phyloP scores from a whole-genome alignment of 2,329 filamentous ascomycete genomes.

The Sclerotinia minor region DNA sequence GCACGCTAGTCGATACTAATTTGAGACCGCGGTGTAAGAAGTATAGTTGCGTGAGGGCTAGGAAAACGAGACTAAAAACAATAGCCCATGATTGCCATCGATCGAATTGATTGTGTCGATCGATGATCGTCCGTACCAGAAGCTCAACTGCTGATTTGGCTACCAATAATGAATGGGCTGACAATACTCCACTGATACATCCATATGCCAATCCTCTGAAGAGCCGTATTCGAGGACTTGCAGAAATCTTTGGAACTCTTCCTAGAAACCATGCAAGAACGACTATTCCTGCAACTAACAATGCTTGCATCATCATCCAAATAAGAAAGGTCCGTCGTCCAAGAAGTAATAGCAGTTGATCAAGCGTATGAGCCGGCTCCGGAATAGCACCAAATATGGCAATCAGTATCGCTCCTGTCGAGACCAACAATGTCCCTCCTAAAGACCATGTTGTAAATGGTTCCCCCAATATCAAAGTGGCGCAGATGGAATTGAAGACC shows the following conservation, averaged over 20 bases:
- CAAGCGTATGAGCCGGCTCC: slow-evolving; percentile 84
- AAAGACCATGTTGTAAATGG: slow-evolving; percentile 94
- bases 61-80: slow-evolving; percentile 72
- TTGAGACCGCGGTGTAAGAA: slow-evolving; percentile 93
- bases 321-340: slow-evolving; percentile 73
- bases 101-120: slow-evolving; percentile 88
- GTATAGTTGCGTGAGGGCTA: slow-evolving; percentile 90
- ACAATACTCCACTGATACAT: slow-evolving; percentile 86
- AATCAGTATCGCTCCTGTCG: slow-evolving; percentile 84
- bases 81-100: slow-evolving; percentile 95
- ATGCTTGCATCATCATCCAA: slow-evolving; percentile 82
- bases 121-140: slow-evolving; percentile 80
- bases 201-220: slow-evolving; percentile 84
- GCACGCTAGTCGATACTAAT: slow-evolving; percentile 88
- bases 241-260: slow-evolving; percentile 53
- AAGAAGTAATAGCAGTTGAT: slow-evolving; percentile 76
- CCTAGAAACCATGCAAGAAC: slow-evolving; percentile 59
- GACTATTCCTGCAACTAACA: slow-evolving; percentile 71
- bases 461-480: slow-evolving; percentile 86
- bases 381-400: slow-evolving; percentile 92
- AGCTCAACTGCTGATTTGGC: slow-evolving; percentile 97
- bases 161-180: slow-evolving; percentile 87
- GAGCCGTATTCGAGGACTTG: slow-evolving; percentile 68
- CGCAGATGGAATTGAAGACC: slow-evolving; percentile 98
- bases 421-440: slow-evolving; percentile 84